phyloP scores from a whole-genome alignment of 2,329 filamentous ascomycete genomes.

The Colletotrichum scovillei region DNA sequence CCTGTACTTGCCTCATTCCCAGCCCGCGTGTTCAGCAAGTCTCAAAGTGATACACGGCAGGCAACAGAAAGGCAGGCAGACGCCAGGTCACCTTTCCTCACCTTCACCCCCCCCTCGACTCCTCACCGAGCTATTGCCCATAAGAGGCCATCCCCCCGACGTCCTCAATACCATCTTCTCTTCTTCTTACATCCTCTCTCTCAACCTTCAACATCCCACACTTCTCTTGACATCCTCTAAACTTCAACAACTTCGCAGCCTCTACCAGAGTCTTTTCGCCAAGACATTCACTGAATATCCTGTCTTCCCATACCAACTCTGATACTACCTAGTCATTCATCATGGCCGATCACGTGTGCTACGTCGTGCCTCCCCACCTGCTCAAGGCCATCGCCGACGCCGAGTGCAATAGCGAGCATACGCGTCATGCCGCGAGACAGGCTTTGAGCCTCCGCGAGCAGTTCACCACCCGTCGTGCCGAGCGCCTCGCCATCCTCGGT shows the following conservation, averaged over 20 bases:
- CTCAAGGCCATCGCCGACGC: constrained; percentile 55
- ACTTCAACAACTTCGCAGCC: neutral
- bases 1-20: neutral
- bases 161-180: neutral
- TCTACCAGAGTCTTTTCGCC: neutral
- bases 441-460: constrained; percentile 48
- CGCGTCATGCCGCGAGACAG: constrained; percentile 49
- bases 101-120: neutral
- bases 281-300: neutral
- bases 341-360: constrained; percentile 44
- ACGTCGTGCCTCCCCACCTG: constrained; percentile 59
- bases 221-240: neutral
- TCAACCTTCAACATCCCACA: neutral
- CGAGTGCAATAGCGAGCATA: constrained; percentile 47
- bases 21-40: neutral
- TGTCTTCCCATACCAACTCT: neutral
- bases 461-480: constrained; percentile 45
- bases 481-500: constrained; percentile 48
- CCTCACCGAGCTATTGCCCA: neutral
- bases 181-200: neutral
- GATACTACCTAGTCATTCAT: neutral
- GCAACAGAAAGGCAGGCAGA: neutral
- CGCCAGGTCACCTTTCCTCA: neutral
- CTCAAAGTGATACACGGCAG: neutral
- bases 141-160: neutral